Percentiles rank a stretch among this genome's conserved stretches.
phyloP scores from a whole-genome alignment of 2,329 filamentous ascomycete genomes.

The Sarocladiaceae sp. region DNA sequence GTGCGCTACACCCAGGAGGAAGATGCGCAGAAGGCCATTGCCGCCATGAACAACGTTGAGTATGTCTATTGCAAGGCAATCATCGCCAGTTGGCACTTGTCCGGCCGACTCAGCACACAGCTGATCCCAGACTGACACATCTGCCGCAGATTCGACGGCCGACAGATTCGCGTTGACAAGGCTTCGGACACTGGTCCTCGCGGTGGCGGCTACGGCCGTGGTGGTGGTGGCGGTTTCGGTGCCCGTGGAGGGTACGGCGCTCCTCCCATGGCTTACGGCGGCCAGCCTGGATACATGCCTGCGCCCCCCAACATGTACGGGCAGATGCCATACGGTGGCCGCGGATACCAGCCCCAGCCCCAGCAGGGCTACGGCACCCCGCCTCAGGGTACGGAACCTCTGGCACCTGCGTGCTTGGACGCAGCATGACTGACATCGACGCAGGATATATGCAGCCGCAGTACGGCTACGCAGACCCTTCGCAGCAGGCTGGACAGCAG shows the following conservation, averaged over 20 bases:
- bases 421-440: slow-evolving; percentile 6
- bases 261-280: slow-evolving; percentile 31
- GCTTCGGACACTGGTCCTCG: slow-evolving; percentile 73
- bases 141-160: slow-evolving; percentile 75
- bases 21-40: slow-evolving; percentile 72
- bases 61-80: slow-evolving; percentile 42
- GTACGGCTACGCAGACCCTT: slow-evolving; percentile 43
- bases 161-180: slow-evolving; percentile 91
- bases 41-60: slow-evolving; percentile 83
- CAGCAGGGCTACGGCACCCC: slow-evolving; percentile 28
- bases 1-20: slow-evolving; percentile 76
- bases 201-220: slow-evolving; percentile 47
- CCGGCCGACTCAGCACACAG: slow-evolving; percentile 1
- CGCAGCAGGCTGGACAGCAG: slow-evolving; percentile 30
- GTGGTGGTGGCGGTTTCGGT: slow-evolving; percentile 33
- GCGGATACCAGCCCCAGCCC: slow-evolving; percentile 30
- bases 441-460: slow-evolving; percentile 30
- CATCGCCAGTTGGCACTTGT: neutral
- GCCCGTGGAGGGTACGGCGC: slow-evolving; percentile 32
- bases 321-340: slow-evolving; percentile 28
- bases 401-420: slow-evolving; percentile 1
- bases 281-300: slow-evolving; percentile 15
- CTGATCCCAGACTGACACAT: neutral
- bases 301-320: slow-evolving; percentile 29
- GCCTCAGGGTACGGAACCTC: slow-evolving; percentile 33